Evolutionary conservation across 805 yeast genomes (phyloP).

Genomic region (Candida yuanshanica): DNA sequence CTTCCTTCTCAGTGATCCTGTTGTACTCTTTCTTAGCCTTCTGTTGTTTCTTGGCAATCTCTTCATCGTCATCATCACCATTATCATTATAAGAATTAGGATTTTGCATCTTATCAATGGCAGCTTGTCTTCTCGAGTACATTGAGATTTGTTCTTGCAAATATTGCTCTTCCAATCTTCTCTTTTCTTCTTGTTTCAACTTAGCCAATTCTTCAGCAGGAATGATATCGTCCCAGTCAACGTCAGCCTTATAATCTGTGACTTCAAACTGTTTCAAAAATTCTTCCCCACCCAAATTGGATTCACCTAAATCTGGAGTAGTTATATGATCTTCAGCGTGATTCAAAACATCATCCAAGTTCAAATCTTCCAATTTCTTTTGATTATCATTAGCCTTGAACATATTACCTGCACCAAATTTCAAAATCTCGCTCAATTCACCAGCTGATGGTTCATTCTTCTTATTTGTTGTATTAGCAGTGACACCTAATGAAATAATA

Average conservation of each 20-base stretch:
- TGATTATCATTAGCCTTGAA: slow-evolving; percentile 93
- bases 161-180: slow-evolving; percentile 77
- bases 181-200: slow-evolving; percentile 87
- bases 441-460: slow-evolving; percentile 73
- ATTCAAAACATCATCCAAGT: slow-evolving; percentile 89
- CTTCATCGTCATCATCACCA: slow-evolving; percentile 35
- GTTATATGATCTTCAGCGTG: slow-evolving; percentile 98
- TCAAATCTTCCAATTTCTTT: slow-evolving; percentile 89
- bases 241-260: slow-evolving; percentile 96
- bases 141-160: slow-evolving; percentile 86
- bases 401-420: slow-evolving; percentile 98
- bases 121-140: slow-evolving; percentile 75
- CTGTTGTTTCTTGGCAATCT: slow-evolving; percentile 28
- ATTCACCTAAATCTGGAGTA: slow-evolving; percentile 93
- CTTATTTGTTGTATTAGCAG: slow-evolving; percentile 51
- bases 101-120: slow-evolving; percentile 53
- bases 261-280: slow-evolving; percentile 96
- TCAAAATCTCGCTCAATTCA: slow-evolving; percentile 87
- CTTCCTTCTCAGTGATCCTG: slow-evolving; percentile 75
- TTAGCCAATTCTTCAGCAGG: slow-evolving; percentile 89
- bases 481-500: slow-evolving; percentile 90
- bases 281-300: slow-evolving; percentile 98
- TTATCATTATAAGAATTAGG: slow-evolving; percentile 37
- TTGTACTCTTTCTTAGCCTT: slow-evolving; percentile 39
- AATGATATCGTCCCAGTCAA: slow-evolving; percentile 98